phyloP scores from a whole-genome alignment of 169 alveolate genomes.

The Amoebophrya sp. region DNA sequence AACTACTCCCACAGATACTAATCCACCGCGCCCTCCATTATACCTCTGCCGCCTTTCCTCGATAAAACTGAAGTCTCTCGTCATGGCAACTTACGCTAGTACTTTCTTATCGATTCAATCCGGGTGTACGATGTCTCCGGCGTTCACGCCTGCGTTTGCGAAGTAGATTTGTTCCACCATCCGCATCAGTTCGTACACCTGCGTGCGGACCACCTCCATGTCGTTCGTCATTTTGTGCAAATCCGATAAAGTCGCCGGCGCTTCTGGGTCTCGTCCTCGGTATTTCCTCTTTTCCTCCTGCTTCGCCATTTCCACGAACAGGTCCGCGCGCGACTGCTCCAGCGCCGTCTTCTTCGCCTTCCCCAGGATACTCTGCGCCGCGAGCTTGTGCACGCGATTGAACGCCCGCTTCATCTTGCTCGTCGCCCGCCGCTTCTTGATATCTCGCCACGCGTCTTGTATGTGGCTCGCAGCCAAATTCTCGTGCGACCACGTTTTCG shows the following conservation, averaged over 20 bases:
- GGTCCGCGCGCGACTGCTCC: neutral
- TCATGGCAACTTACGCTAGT: too few species aligned
- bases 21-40: too few species aligned
- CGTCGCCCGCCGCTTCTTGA: neutral
- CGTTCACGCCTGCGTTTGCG: neutral
- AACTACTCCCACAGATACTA: too few species aligned
- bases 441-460: neutral
- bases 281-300: neutral
- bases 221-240: neutral
- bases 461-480: neutral
- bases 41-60: too few species aligned
- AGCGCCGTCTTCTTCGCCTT: neutral
- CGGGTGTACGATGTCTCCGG: too few species aligned
- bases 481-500: neutral
- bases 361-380: neutral
- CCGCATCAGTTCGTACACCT: neutral
- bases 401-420: neutral
- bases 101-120: too few species aligned
- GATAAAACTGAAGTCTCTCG: too few species aligned
- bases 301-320: neutral
- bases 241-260: neutral
- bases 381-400: neutral
- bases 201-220: neutral
- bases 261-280: neutral
- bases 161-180: neutral